Evolutionary conservation across 768 basidiomycete genomes (phyloP), one percentile per base, ranked within the genome.

Genomic region (Clathrus columnatus): DNA sequence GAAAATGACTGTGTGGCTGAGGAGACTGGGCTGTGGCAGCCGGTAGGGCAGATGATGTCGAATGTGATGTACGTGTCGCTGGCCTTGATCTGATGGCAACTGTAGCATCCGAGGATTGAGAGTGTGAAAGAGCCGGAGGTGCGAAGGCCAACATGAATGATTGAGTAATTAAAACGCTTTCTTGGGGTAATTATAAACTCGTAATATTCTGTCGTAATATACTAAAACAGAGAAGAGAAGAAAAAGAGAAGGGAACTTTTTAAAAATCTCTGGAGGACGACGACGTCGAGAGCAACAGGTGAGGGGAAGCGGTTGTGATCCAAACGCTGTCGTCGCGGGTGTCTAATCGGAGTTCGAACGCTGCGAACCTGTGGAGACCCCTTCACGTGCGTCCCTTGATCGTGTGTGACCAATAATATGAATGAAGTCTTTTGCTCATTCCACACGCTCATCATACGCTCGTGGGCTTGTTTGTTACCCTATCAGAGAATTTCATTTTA

Each of bases 81-180:
- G 54, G 48, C 42, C 54, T 55, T 23, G 54, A 32, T 55, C 54
- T 55, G 18, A 48, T 45, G n/a, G 43, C 8, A 29, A 29, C 45
- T 14, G 54, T 16, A 26, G 44, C 27, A 26, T 55, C 54, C 36
- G 54, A 43, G 54, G 54, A 55, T 21, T 47, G 54, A 16, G 14
- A 47, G 46, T 55, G 54, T 55, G 54, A 47, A n/a, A 55, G 48
- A 42, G 36, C 36, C 4, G 54, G 54, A 47, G 54, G 24, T 5
- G 54, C 54, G 7, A 55, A 55, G 24, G 54, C 54, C 54, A 55
- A 47, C 54, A 55, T 55, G 17, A 32, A 45, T 27, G 20, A 20
- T 28, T 17, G 43, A n/a, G 10, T 36, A 2, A n/a, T 36, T n/a
- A n/a, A n/a, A 11, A 36, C 4, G 2, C 14, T n/a, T n/a, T 36